Percentiles rank a stretch among this genome's conserved stretches.
Conservation (phyloP, 192 early-diverging fungal species). For the Podila epicladia region DNA sequence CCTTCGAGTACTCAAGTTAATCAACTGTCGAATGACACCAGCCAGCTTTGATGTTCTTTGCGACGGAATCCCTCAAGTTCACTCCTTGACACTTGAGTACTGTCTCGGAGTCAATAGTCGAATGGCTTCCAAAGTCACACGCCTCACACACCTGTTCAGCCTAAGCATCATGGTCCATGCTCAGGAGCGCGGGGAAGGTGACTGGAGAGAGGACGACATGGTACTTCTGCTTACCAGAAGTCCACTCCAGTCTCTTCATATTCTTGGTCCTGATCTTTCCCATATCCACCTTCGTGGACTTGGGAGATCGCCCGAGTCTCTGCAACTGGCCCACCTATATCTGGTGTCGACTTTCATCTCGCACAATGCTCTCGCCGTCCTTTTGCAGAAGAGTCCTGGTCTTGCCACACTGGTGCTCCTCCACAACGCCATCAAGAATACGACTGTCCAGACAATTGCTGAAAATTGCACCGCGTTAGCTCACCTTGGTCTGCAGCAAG, state of each 20-base stretch:
- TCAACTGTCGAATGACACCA: constrained; percentile 17
- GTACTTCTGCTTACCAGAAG: constrained; percentile 17
- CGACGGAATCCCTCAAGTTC: constrained; percentile 20
- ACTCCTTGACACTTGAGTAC: constrained; percentile 16
- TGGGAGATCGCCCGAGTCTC: background rate
- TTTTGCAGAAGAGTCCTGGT: constrained; percentile 17
- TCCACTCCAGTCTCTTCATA: constrained; percentile 13
- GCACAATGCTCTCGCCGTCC: constrained; percentile 19
- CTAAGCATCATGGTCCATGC: constrained; percentile 24
- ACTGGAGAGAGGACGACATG: constrained; percentile 45
- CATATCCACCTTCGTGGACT: constrained; percentile 28
- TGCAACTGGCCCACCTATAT: constrained; percentile 5
- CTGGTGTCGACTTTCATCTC: constrained; percentile 32
- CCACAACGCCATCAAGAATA: constrained; percentile 39
- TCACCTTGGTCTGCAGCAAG: constrained; percentile 21
- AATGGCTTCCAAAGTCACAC: constrained; percentile 11
- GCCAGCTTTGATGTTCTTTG: constrained; percentile 34
- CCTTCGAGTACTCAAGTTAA: constrained; percentile 5
- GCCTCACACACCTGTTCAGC: constrained; percentile 8
- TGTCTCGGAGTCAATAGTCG: constrained; percentile 40
- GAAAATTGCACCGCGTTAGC: constrained; percentile 12
- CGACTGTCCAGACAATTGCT: constrained; percentile 30
- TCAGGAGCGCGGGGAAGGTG: constrained; percentile 37
- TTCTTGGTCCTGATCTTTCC: constrained; percentile 32
- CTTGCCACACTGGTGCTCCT: constrained; percentile 16